Base-by-base conservation (phyloP, 192 early-diverging fungal genomes). In the Paraglomus occultum region DNA sequence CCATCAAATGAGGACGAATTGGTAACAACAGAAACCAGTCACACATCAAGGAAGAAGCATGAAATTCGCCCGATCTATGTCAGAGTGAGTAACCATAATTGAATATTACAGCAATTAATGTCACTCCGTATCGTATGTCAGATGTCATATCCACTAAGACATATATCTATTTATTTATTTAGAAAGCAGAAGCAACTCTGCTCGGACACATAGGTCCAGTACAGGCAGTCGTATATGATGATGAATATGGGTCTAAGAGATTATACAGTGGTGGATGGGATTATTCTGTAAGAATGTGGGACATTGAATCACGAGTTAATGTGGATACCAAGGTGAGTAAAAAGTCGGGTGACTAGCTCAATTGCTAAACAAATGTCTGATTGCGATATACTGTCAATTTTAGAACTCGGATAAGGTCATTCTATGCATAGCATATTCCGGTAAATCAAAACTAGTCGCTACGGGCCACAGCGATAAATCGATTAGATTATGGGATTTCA, bases 241-340 rank as follows among this genome's bases (percentile, higher is more conserved):
- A 68, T n/a, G 72, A 74, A 12, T 73, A 63, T 60, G 79, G 85
- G 42, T 75, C 81, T 67, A 81, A 85, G 65, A 81, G 80, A 55
- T 71, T 97, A 52, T 97, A 89, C 77, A 88, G 88, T 62, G 94
- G 90, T 73, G 92, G 95, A 67, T 92, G 89, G 88, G 97, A 99
- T 82, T 94, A 99, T 76, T 90, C 93, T 47, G 83, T 97, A 51
- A 83, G 95, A 64, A 77, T 84, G 11, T 99, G 97, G 95, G 93
- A 99, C 73, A 79, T 96, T 48, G 89, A 91, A 46, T 77, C 82
- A 39, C 84, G 87, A 49, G 82, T 87, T 17, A 94, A 94, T 70
- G 63, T 87, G 43, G 70, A 81, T 8, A 92, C 94, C 17, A 94
- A 90, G 80, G 88, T 90, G 44, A 64, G 10, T 76, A 22, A 6